phyloP scores from a whole-genome alignment of 257 asterid genomes.

The Ilex aquifolium region DNA sequence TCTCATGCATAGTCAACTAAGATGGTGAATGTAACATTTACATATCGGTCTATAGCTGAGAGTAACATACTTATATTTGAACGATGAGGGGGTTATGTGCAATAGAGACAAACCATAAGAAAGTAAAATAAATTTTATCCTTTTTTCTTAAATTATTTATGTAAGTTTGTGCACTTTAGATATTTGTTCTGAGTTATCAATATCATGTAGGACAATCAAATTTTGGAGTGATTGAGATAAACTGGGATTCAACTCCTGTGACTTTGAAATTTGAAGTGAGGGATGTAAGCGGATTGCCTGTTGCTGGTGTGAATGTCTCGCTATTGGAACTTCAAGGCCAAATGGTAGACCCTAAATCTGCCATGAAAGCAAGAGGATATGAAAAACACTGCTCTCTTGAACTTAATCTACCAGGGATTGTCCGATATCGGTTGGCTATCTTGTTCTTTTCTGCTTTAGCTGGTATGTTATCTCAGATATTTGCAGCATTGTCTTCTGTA shows the following conservation, averaged over 20 bases:
- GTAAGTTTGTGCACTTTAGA: no score
- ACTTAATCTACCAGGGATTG: slow-evolving; percentile 24
- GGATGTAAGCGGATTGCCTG: slow-evolving; percentile 24
- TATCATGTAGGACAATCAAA: slow-evolving; percentile 22
- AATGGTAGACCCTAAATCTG: slow-evolving; percentile 1
- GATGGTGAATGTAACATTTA: no score
- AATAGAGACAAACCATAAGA: no score
- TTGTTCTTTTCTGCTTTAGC: slow-evolving; percentile 16
- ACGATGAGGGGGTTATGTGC: no score
- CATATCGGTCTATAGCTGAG: no score
- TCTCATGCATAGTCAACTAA: no score
- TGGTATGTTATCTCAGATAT: slow-evolving; percentile 11
- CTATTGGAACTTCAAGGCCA: slow-evolving; percentile 16
- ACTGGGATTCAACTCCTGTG: slow-evolving; percentile 23
- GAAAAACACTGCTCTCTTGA: slow-evolving; percentile 19
- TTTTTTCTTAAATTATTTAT: no score
- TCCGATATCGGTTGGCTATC: slow-evolving; percentile 24
- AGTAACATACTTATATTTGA: no score
- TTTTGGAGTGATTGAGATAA: slow-evolving; percentile 23
- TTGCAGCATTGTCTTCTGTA: not conserved
- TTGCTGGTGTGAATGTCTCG: slow-evolving; percentile 15
- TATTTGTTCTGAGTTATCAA: slow-evolving; percentile 2
- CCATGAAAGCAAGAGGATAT: slow-evolving; percentile 4
- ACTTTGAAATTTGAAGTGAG: slow-evolving; percentile 20
- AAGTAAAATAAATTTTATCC: no score